Evolutionary conservation across 202 grass and related monocot species (phyloP).

Genomic region (Carex arenaria): DNA sequence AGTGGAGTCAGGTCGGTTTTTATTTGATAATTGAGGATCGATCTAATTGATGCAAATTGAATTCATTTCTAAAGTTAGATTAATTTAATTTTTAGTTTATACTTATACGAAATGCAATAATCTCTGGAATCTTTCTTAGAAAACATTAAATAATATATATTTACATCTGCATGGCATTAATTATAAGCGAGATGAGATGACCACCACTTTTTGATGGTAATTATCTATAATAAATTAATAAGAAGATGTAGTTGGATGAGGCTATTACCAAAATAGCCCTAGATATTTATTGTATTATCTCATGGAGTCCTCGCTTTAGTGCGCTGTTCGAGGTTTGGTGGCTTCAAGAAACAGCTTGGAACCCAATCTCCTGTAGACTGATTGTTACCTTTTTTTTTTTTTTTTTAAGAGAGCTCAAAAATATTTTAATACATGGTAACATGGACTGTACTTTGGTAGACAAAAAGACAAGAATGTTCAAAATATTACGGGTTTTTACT

Average conservation of each 20-base stretch:
- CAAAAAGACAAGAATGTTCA: background rate
- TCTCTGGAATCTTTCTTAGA: background rate
- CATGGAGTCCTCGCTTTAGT: background rate
- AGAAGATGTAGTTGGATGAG: background rate
- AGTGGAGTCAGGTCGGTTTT: slow-evolving; percentile 6
- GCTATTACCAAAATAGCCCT: slow-evolving; percentile 20
- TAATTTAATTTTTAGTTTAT: background rate
- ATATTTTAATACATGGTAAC: no score
- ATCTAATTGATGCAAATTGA: background rate
- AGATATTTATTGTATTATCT: slow-evolving; percentile 15
- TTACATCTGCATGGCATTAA: background rate
- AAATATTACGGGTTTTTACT: background rate
- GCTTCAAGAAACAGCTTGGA: background rate
- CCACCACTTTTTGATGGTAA: no score
- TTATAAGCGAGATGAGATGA: no score
- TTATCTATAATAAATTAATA: background rate
- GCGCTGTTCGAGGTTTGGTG: background rate
- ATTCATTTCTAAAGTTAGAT: background rate
- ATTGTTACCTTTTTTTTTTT: background rate
- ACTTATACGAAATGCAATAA: background rate
- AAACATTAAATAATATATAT: background rate
- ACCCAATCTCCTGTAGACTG: background rate
- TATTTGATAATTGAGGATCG: background rate
- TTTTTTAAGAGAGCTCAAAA: background rate
- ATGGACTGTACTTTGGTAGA: no score